Percentiles rank a stretch among this genome's conserved stretches.
Evolutionary conservation across 2,329 filamentous ascomycete genomes (phyloP).

Genomic region (Penicillium sp.): DNA sequence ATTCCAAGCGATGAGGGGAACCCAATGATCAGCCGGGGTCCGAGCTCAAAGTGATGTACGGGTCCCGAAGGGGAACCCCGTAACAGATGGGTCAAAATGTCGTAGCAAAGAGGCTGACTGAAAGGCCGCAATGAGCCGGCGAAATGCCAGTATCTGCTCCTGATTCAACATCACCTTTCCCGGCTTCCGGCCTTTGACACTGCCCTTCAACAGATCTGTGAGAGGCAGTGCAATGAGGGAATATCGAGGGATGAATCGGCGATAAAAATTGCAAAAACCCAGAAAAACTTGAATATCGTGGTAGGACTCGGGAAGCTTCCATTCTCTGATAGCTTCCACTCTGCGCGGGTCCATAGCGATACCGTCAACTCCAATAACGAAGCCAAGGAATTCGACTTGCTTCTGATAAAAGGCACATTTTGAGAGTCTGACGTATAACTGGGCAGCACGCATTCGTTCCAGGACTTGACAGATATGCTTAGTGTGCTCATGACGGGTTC

Average conservation of each 20-base stretch:
- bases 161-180: neutral
- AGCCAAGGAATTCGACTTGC: neutral
- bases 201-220: neutral
- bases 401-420: neutral
- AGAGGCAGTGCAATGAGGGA: neutral
- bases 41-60: too few relatives aligned
- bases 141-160: neutral
- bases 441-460: neutral
- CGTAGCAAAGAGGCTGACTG: too few relatives aligned
- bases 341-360: neutral
- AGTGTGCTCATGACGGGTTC: neutral
- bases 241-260: neutral
- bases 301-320: neutral
- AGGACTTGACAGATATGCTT: neutral
- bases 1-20: too few relatives aligned
- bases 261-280: neutral
- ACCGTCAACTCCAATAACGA: neutral
- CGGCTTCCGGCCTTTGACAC: neutral
- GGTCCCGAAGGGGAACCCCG: too few relatives aligned
- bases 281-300: neutral
- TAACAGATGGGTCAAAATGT: too few relatives aligned
- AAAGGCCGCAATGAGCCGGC: neutral
- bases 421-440: neutral
- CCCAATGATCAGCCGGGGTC: too few relatives aligned
- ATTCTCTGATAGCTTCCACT: neutral